phyloP scores from a whole-genome alignment of 768 basidiomycete genomes.

The Lactarius tabidus region DNA sequence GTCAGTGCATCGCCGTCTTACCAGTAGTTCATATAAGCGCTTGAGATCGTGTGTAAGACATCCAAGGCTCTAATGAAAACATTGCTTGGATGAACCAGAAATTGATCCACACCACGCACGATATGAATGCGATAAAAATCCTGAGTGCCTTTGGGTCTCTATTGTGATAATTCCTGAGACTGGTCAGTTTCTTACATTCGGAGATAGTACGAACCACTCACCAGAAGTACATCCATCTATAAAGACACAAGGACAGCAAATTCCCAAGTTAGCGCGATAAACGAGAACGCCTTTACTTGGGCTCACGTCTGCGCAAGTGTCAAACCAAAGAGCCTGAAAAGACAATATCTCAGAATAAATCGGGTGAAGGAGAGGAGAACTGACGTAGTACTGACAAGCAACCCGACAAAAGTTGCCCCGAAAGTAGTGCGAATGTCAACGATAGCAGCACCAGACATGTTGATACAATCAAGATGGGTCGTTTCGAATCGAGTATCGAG shows the following conservation, averaged over 20 bases:
- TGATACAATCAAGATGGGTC: background rate
- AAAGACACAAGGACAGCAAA: background rate
- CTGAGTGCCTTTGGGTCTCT: background rate
- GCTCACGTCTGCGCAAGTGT: constrained; percentile 9
- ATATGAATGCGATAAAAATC: background rate
- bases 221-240: constrained; percentile 10
- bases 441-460: background rate
- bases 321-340: constrained; percentile 2
- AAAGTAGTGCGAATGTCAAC: background rate
- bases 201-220: background rate
- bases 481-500: too few species aligned
- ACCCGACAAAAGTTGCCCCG: constrained; percentile 4
- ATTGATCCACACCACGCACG: background rate
- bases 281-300: background rate
- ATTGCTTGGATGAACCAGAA: background rate
- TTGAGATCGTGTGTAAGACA: constrained; percentile 43
- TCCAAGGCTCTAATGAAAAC: constrained; percentile 37
- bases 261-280: background rate
- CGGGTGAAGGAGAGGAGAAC: background rate
- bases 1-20: constrained; percentile 25
- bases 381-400: constrained; percentile 9
- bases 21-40: constrained; percentile 46
- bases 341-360: background rate
- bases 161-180: background rate
- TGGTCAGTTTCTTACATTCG: background rate